Evolutionary conservation across 2,329 filamentous ascomycete genomes (phyloP), one percentile per base, ranked within the genome.

Genomic region (Scedosporium dehoogii): DNA sequence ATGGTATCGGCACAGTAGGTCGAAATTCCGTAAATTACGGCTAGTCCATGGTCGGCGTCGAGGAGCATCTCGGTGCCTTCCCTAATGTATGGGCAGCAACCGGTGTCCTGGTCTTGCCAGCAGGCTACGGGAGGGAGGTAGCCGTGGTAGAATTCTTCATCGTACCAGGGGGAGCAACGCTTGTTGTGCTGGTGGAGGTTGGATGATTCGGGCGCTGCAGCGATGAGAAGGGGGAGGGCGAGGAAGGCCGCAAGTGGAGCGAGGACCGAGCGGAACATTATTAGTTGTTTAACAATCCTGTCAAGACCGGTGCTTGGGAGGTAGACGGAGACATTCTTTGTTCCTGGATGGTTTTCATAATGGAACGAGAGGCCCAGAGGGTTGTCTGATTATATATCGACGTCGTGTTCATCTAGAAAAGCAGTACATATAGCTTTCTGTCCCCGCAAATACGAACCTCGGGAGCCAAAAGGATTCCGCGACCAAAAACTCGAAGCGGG

Each of bases 121-220:
- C 69, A 70, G 1, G 69, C 67, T 0, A 68, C 68, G 2, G 69
- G 68, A 2, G 69, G 69, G 16, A 65, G 60, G 63, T 68, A 69
- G 48, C 69, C 69, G 18, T 58, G 41, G 3, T 64, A 56, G 29
- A 65, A 62, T 9, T 67, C 68, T 2, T 65, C 63, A 62, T 70
- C 68, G 48, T 16, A 38, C 5, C 48, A 6, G 1, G 69, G 69
- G 4, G 67, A 64, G 68, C 69, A 70, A 41, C 68, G 66, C 61
- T 68, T 69, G n/a, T 41, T 21, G 41, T 38, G 33, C 10, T 64
- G 62, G 33, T 25, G 41, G 29, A 25, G 58, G 9, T 23, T 51
- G 16, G 58, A 25, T 9, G 59, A 16, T 21, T 51, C 48, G 29
- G 53, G 46, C 51, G 60, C 14, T 38, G 41, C 53, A 55, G 53